Base-by-base conservation (phyloP, 805 yeast species). In the Myxozyma melibiosi region DNA sequence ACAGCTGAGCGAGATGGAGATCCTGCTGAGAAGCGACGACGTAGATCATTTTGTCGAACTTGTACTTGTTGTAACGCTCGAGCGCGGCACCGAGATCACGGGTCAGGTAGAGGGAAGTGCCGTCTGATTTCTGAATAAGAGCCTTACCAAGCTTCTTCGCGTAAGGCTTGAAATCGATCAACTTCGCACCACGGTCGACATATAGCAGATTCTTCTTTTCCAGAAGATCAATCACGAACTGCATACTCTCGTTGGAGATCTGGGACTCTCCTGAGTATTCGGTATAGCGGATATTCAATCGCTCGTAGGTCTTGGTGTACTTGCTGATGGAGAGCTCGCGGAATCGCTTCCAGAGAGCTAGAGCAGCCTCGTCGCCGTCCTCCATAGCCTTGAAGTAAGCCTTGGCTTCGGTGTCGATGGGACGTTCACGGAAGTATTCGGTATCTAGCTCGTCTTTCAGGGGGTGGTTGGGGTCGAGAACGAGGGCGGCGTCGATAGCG, bases 21-120 rank as follows among this genome's bases (percentile, higher is more conserved):
- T 94, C 98, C 78, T 94, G 99, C 77, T 94, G 99, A 52, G 87
- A 78, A 5, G 99, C 98, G 75, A 91, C 86, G 54, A 92, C 98
- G 71, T 94, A 94, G 63, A 94, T 83, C 96, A 90, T 88, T 78
- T 91, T 90, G 76, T 92, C 98, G 71, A 94, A 94, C 55, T 90
- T 77, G 76, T 84, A 88, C 66, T 79, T 81, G 54, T 87, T 84
- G 71, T 89, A 80, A 79, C 99, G 92, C 70, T 87, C 89, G 70
- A 86, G 84, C 54, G 98, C 98, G 68, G 91, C 97, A 67, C 97
- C 97, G 57, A 94, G 86, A 74, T 94, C 99, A 78, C 99, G 85
- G 62, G 98, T 91, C 68, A 94, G 74, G 73, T 94, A 94, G 61
- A 94, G 77, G 16, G 96, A 88, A 24, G 99, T 88, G 71, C 98